Conservation (phyloP, 116 monocot species). For the Trichopus zeylanicus region DNA sequence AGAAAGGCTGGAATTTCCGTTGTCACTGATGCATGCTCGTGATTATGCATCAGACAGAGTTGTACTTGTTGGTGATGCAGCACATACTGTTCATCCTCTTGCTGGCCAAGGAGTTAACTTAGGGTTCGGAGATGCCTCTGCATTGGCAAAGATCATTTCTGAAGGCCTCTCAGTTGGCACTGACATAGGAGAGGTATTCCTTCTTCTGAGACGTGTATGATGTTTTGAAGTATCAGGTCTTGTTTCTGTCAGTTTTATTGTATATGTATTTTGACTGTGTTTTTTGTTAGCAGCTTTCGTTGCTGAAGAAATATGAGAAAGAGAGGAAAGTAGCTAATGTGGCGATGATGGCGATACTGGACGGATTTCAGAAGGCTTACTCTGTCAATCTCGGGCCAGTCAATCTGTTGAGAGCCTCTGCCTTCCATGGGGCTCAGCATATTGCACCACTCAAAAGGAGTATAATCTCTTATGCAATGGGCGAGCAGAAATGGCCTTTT, state of each 20-base stretch:
- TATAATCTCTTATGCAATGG: slow-evolving; percentile 86
- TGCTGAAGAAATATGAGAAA: slow-evolving; percentile 83
- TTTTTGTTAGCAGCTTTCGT: slow-evolving; percentile 54
- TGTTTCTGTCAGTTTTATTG: too few species aligned
- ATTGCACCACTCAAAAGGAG: slow-evolving; percentile 75
- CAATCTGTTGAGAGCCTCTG: slow-evolving; percentile 83
- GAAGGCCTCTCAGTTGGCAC: slow-evolving; percentile 66
- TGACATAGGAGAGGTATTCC: slow-evolving; percentile 72
- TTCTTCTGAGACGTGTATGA: not conserved
- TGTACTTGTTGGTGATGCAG: slow-evolving; percentile 92
- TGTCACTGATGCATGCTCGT: slow-evolving; percentile 75
- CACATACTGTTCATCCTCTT: slow-evolving; percentile 94
- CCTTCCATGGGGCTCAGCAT: slow-evolving; percentile 86
- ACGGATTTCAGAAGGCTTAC: slow-evolving; percentile 91
- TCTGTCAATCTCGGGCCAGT: slow-evolving; percentile 78
- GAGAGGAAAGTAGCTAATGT: slow-evolving; percentile 71
- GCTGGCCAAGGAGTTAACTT: slow-evolving; percentile 99
- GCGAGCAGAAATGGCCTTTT: slow-evolving; percentile 69
- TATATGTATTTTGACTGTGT: too few species aligned
- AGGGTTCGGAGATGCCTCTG: slow-evolving; percentile 87
- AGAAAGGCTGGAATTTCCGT: slow-evolving; percentile 85
- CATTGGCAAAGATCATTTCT: slow-evolving; percentile 63
- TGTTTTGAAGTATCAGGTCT: too few species aligned
- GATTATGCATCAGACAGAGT: slow-evolving; percentile 63
- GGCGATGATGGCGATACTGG: slow-evolving; percentile 88